Evolutionary conservation across 2,329 filamentous ascomycete genomes (phyloP).

Genomic region (Talaromyces amestolkiae): DNA sequence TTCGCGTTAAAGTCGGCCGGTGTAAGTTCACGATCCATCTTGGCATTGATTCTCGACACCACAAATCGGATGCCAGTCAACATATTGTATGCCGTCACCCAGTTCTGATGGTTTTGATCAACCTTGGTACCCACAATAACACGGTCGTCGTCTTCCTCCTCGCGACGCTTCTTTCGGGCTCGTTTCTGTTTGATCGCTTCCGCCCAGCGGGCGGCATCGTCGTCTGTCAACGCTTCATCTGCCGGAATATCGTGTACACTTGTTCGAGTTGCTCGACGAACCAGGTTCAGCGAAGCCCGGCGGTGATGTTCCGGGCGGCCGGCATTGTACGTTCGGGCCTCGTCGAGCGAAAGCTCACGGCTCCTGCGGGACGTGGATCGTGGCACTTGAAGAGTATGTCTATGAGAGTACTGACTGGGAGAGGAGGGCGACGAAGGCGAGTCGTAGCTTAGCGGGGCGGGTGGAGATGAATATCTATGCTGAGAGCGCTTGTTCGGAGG

Average conservation of each 20-base stretch:
- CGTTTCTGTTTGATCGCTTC: conserved; percentile 90
- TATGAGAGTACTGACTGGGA: conserved; percentile 63
- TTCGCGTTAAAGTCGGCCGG: conserved; percentile 89
- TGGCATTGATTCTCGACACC: conserved; percentile 93
- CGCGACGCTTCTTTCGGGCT: conserved; percentile 77
- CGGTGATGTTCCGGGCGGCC: conserved; percentile 70
- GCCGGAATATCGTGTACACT: conserved; percentile 79
- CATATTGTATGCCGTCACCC: conserved; percentile 99
- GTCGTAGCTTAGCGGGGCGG: conserved; percentile 58
- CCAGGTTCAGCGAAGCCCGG: conserved; percentile 79
- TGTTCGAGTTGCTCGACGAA: conserved; percentile 76
- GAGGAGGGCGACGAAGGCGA: conserved; percentile 49
- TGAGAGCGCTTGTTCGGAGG: conserved; percentile 28
- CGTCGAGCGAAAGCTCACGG: conserved; percentile 62
- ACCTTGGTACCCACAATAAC: conserved; percentile 97
- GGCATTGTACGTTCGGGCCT: conserved; percentile 62
- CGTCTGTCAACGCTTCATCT: conserved; percentile 81
- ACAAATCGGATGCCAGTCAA: conserved; percentile 96
- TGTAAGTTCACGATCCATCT: conserved; percentile 85
- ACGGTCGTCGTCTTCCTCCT: conserved; percentile 84
- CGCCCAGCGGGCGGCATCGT: conserved; percentile 87
- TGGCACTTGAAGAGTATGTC: conserved; percentile 86
- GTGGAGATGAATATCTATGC: conserved; percentile 42
- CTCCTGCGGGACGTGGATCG: conserved; percentile 63
- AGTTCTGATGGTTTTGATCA: conserved; percentile 94